Conservation (phyloP, 2,329 filamentous ascomycete species). For the Plenodomus lindquistii region DNA sequence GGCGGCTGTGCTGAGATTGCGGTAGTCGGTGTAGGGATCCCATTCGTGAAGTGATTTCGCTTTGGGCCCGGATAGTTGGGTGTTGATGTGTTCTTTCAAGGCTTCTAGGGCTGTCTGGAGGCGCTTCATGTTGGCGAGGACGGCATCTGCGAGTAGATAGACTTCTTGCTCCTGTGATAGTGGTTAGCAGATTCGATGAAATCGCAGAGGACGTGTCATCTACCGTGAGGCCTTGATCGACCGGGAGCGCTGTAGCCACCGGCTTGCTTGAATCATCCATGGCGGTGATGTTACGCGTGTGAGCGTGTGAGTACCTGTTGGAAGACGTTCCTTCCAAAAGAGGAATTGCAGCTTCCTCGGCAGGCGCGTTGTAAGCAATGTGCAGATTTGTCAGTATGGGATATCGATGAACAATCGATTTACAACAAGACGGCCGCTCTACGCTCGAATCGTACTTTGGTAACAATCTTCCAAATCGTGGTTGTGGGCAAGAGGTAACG, state of each 20-base stretch:
- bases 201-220: background rate
- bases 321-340: background rate
- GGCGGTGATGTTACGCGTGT: background rate
- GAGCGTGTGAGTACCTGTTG: background rate
- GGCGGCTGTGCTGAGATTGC: conserved; percentile 2
- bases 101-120: background rate
- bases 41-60: conserved; percentile 19
- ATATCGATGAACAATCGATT: too few species aligned
- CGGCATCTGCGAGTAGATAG: background rate
- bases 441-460: too few species aligned
- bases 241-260: background rate
- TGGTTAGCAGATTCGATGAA: background rate
- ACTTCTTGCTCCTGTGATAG: background rate
- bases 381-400: background rate
- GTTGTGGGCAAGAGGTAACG: too few species aligned
- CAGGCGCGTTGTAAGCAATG: background rate
- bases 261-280: background rate
- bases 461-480: too few species aligned
- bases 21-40: conserved; percentile 14
- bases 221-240: background rate
- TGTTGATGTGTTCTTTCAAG: conserved; percentile 17
- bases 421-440: too few species aligned
- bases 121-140: background rate
- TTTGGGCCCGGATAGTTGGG: conserved; percentile 4
- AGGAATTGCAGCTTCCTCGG: background rate